Evolutionary conservation across 2,329 filamentous ascomycete species (phyloP).

Genomic region (Grosmannia clavigera): DNA sequence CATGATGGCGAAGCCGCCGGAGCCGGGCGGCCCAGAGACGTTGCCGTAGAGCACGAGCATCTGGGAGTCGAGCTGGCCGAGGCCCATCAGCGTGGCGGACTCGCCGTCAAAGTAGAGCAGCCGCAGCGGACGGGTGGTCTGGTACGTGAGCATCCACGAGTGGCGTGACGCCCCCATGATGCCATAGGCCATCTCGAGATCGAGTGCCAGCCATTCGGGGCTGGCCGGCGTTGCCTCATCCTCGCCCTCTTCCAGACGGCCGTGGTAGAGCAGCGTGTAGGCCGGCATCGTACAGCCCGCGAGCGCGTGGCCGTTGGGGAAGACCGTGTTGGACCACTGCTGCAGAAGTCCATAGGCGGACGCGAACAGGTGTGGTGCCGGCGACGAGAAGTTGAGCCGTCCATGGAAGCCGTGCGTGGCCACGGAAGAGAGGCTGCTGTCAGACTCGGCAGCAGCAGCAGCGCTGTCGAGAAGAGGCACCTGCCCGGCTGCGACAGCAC

Average conservation of each 20-base stretch:
- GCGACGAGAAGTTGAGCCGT: conserved; percentile 31
- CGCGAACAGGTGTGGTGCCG: conserved; percentile 34
- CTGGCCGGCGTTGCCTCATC: conserved; percentile 22
- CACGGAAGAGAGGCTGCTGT: not conserved
- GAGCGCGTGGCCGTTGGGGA: conserved; percentile 35
- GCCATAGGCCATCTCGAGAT: conserved; percentile 40
- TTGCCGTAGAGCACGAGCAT: conserved; percentile 38
- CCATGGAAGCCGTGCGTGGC: not conserved
- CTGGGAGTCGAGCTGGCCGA: conserved; percentile 33
- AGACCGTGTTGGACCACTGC: conserved; percentile 39
- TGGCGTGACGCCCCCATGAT: conserved; percentile 33
- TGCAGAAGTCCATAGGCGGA: conserved; percentile 32
- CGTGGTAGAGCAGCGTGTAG: conserved; percentile 37
- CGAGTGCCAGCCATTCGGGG: conserved; percentile 40
- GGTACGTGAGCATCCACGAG: conserved; percentile 35
- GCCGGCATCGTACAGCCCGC: conserved; percentile 31
- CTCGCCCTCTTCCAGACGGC: conserved; percentile 16
- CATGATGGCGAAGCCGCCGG: conserved; percentile 17
- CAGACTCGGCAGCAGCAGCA: not conserved
- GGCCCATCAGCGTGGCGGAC: conserved; percentile 32
- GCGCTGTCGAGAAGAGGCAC: not conserved
- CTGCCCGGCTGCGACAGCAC: not conserved
- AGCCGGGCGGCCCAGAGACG: conserved; percentile 22
- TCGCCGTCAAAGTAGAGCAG: conserved; percentile 39
- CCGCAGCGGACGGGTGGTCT: conserved; percentile 28